Base-by-base conservation (phyloP, 1,284 basidiomycete species). In the Malassezia caprae region DNA sequence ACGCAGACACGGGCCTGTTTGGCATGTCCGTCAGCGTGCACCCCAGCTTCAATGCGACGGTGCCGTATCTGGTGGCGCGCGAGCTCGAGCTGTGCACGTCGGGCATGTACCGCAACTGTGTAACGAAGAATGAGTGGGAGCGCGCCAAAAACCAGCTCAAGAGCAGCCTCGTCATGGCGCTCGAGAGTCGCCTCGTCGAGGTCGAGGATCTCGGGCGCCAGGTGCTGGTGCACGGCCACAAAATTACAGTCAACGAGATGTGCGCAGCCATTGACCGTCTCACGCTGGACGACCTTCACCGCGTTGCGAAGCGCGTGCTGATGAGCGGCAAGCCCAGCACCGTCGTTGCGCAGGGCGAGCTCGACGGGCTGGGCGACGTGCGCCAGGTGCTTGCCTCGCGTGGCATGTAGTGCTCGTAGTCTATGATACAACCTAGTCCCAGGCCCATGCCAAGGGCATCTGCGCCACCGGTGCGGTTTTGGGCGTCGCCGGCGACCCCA, bases 141-240 rank as follows among this genome's bases (percentile, higher is more conserved):
- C 80, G 93, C 48, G 93, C 93, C 34, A 91, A 90, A 79, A 96
- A 96, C 74, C 93, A 96, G 79, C 82, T 98, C 59, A 91, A 91
- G 78, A 87, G 85, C 42, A 87, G 85, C 58, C 77, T 98, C 62
- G 87, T 93, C 77, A 96, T 96, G 93, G 88, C 90, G 4, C 78
- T 96, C 41, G 93, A 98, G 78, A 90, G 88, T 68, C 79, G 88
- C 34, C 79, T 88, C 23, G 84, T 96, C 2, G 88, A 90, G 62
- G 74, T 76, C 26, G 75, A 76, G 47, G 79, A 80, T 59, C 72
- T 80, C 23, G 79, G 79, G n/a, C 71, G 76, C 19, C 78, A 94
- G 83, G 82, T 93, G 37, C 83, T 96, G 64, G 87, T 93, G n/a
- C 89, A 94, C 70, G 83, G 85, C 53, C 83, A 86, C 67, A 90